Conservation (phyloP, 75 land plant species). For the Pinus albicaulis region DNA sequence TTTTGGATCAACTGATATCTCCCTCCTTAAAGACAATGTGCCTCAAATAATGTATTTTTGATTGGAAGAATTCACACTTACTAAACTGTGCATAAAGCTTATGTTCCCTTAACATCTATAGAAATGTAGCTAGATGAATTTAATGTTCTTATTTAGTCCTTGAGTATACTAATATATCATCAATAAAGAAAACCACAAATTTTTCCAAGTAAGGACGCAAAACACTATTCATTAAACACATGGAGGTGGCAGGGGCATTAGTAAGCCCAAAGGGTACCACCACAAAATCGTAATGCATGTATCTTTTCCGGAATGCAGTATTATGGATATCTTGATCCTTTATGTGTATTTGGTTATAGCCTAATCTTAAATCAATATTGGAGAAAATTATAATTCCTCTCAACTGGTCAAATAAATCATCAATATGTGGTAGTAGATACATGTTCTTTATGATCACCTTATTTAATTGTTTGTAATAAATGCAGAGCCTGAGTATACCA, state of each 20-base stretch:
- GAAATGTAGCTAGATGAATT: too few relatives aligned
- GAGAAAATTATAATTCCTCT: not conserved
- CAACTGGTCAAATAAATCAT: not conserved
- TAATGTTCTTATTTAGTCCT: too few relatives aligned
- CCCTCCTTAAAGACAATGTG: too few relatives aligned
- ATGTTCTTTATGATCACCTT: not conserved
- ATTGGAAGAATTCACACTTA: too few relatives aligned
- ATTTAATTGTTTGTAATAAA: not conserved
- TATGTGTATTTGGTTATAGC: not conserved
- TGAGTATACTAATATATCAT: too few relatives aligned
- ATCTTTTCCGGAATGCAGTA: not conserved
- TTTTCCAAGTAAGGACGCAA: too few relatives aligned
- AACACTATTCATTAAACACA: too few relatives aligned
- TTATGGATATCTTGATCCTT: not conserved
- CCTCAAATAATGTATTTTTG: too few relatives aligned
- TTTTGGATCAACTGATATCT: too few relatives aligned
- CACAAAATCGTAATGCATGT: not conserved
- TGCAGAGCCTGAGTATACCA: not conserved
- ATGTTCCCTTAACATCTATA: too few relatives aligned
- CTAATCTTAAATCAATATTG: not conserved
- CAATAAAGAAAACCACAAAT: too few relatives aligned
- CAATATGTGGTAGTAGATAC: not conserved
- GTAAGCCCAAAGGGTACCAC: not conserved
- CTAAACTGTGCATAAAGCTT: too few relatives aligned
- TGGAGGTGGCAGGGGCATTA: not conserved